A percentile compares a stretch with the other conserved stretches of the same genome.
These are phyloP conservation scores for Plasmodium reichenowi DNA, from an alignment of 169 alveolate genomes.

Conservation along the genomic window DNA sequence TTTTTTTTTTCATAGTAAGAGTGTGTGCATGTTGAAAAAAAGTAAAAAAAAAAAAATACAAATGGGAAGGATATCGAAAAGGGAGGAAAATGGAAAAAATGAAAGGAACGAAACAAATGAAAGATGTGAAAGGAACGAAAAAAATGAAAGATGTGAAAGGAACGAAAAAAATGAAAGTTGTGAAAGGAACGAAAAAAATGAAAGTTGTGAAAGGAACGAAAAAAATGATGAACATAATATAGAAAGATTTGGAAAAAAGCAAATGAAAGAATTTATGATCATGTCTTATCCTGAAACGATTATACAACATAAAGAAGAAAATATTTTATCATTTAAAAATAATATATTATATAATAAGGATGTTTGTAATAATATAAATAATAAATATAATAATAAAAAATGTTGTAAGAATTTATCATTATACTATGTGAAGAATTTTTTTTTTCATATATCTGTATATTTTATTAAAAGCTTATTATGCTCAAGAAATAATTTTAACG, in stretches of 20 bases:
- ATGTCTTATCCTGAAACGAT: background rate
- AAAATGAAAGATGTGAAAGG: background rate
- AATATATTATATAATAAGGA: too few relatives aligned
- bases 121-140: background rate
- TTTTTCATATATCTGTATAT: background rate
- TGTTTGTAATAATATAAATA: too few relatives aligned
- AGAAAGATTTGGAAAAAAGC: background rate
- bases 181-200: background rate
- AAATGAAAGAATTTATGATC: background rate
- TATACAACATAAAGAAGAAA: background rate
- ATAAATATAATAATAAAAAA: too few relatives aligned
- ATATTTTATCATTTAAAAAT: background rate
- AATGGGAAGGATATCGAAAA: too few relatives aligned
- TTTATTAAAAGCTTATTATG: background rate
- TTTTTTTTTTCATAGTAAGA: conserved; percentile 6
- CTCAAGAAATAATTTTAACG: conserved; percentile 8
- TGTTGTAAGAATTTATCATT: background rate
- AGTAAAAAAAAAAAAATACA: background rate
- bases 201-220: too few relatives aligned
- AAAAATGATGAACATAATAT: background rate
- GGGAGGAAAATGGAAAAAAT: too few relatives aligned
- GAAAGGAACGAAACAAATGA: background rate
- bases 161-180: background rate
- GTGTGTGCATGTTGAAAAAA: background rate
- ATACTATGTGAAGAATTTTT: background rate